Conservation (phyloP, 495 filamentous ascomycete genomes). For the Staphylotrichum tortipilum region DNA sequence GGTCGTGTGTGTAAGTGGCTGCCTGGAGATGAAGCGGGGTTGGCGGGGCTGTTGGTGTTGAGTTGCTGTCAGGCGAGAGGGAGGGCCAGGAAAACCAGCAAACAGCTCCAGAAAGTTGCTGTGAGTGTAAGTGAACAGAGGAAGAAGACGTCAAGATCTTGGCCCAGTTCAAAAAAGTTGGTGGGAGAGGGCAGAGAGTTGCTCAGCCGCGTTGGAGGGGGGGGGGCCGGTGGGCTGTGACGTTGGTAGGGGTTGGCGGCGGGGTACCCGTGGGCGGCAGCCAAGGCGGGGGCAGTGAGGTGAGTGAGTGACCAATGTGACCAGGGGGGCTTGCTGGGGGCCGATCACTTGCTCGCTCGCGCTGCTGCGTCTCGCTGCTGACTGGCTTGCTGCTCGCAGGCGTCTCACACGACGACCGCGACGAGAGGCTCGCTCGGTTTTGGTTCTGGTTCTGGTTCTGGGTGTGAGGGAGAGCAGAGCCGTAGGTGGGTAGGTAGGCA, state of each 20-base stretch:
- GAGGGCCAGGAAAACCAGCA: neutral
- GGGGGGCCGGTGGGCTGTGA: constrained; percentile 16
- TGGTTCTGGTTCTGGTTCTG: too few relatives aligned
- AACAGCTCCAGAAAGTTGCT: too few relatives aligned
- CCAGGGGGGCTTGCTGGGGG: constrained; percentile 5
- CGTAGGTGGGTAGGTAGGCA: too few relatives aligned
- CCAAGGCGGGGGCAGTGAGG: constrained; percentile 13
- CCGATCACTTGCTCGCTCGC: neutral
- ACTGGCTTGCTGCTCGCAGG: neutral
- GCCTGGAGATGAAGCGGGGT: constrained; percentile 8
- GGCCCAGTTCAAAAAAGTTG: neutral
- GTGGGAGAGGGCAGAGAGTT: neutral
- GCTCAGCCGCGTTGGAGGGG: constrained; percentile 5
- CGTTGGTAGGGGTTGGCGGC: constrained; percentile 9
- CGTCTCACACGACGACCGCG: neutral
- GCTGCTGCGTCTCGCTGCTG: too few relatives aligned
- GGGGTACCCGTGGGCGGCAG: constrained; percentile 7
- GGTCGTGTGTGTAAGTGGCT: neutral
- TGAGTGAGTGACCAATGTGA: constrained; percentile 12
- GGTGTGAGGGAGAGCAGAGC: too few relatives aligned
- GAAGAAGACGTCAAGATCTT: neutral
- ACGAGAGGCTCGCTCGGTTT: too few relatives aligned
- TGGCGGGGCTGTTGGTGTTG: neutral
- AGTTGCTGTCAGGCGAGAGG: neutral
- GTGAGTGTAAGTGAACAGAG: neutral